These are phyloP conservation scores for Erodium trifolium DNA, from an alignment of 441 rosid species.

Conservation along the genomic window DNA sequence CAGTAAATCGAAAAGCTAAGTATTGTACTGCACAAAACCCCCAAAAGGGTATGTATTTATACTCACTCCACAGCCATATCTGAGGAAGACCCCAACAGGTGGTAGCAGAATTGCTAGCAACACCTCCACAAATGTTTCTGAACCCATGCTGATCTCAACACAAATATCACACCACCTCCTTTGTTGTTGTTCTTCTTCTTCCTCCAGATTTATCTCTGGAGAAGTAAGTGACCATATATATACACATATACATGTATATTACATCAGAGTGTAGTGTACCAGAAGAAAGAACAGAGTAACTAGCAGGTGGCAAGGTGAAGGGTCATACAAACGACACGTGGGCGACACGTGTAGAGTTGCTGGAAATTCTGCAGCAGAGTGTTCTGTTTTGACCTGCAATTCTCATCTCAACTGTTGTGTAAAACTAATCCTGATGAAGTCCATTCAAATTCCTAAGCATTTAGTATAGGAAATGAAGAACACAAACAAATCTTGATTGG, in stretches of 20 bases:
- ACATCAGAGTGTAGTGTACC: neutral
- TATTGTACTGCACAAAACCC: too few relatives aligned
- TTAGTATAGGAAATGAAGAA: neutral
- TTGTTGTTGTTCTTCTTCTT: too few relatives aligned
- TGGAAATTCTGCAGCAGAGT: neutral
- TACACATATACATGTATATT: neutral
- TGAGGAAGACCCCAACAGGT: slow-evolving; percentile 63
- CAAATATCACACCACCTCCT: neutral
- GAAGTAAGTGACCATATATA: neutral
- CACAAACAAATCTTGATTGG: neutral
- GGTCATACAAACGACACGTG: neutral
- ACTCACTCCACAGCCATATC: slow-evolving; percentile 56
- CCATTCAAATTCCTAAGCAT: too few relatives aligned
- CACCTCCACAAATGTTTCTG: slow-evolving; percentile 57
- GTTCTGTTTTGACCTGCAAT: neutral
- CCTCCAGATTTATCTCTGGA: neutral
- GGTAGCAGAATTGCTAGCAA: slow-evolving; percentile 54
- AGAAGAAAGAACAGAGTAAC: neutral
- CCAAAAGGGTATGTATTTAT: neutral
- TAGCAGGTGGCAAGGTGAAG: neutral
- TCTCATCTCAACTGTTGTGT: neutral
- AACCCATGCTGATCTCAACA: slow-evolving; percentile 31
- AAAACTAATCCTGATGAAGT: too few relatives aligned
- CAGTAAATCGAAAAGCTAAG: too few relatives aligned
- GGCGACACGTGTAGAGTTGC: neutral